Base-by-base conservation (phyloP, 2,329 filamentous ascomycete genomes). In the Fusarium tuaranense region DNA sequence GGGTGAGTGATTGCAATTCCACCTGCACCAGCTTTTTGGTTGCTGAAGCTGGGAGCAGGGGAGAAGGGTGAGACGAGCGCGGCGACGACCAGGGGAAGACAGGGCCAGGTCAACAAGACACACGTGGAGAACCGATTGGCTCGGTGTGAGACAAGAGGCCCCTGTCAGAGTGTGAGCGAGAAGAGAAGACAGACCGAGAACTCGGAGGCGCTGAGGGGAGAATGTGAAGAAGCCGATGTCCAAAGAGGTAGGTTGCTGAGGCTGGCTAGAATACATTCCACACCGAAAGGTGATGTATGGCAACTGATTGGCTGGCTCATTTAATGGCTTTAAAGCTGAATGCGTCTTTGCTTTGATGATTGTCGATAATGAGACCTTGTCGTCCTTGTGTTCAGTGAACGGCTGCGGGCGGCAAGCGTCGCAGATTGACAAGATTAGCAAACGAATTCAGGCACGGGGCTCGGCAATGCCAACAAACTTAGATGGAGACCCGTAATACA, bases 101-200 rank as follows among this genome's bases (percentile, higher is more conserved):
- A 53, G 36, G 59, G 48, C 30, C 59, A 60, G 55, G 48, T 62
- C 39, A 34, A 63, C 66, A 59, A 65, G 34, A 71, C 58, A 68
- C 73, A 75, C 73, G 73, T 75, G 72, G 72, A 73, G 62, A 68
- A 75, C 70, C 63, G 66, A 75, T 75, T 75, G 73, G 73, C 57
- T 41, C 16, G 39, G 41, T 71, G 53, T 48, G 34, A 64, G 46
- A 69, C 61, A 51, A n/a, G 41, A 34, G 46, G 30, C 63, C 73
- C 72, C 70, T 75, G 67, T 73, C 67, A 65, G 48, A 64, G 25
- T 14, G 25, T 7, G 48, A 16, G 61, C 67, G 61, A 75, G 60
- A 65, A 70, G 60, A 65, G 60, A 55, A 41, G 61, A 73, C 44
- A 60, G 65, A 27, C 27, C 30, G 63, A 48, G 63, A 48, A 41